phyloP scores from a whole-genome alignment of 2,329 filamentous ascomycete genomes.

The Leptographium galeiforme region DNA sequence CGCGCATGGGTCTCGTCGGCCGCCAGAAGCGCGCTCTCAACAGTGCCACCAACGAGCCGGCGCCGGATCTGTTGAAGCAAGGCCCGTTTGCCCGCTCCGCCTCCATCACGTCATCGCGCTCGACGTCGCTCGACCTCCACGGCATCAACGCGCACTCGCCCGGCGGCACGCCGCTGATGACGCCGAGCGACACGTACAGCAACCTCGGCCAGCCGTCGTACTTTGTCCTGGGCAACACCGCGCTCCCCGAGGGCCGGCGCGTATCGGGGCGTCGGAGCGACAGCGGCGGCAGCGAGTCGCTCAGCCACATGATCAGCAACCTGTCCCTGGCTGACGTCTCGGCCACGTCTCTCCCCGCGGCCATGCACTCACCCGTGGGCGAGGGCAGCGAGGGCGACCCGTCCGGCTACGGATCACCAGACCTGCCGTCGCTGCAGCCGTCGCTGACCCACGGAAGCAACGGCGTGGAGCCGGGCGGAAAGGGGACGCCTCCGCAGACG shows the following conservation, averaged over 20 bases:
- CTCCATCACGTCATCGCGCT: conserved; percentile 81
- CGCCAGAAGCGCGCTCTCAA: conserved; percentile 89
- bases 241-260: conserved; percentile 44
- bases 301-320: conserved; percentile 69
- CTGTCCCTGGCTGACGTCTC: conserved; percentile 59
- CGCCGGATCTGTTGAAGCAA: conserved; percentile 82
- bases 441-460: conserved; percentile 27
- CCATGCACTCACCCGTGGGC: conserved; percentile 50
- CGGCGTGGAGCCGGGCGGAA: conserved; percentile 12
- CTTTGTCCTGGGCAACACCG: conserved; percentile 56
- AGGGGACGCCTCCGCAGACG: conserved; percentile 47
- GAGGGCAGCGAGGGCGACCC: conserved; percentile 57
- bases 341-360: conserved; percentile 23
- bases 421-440: conserved; percentile 53
- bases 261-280: conserved; percentile 80
- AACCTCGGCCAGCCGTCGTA: conserved; percentile 79
- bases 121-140: conserved; percentile 84
- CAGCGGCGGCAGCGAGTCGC: conserved; percentile 75
- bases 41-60: conserved; percentile 62
- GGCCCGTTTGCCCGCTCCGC: conserved; percentile 78
- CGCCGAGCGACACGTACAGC: conserved; percentile 53
- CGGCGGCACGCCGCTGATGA: conserved; percentile 72
- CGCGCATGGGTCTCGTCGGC: conserved; percentile 91
- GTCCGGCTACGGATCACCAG: conserved; percentile 52
- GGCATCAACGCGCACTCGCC: conserved; percentile 51